These are phyloP conservation scores for Ustilago xerochloae DNA, from an alignment of 1,284 basidiomycete genomes.

Conservation along the genomic window DNA sequence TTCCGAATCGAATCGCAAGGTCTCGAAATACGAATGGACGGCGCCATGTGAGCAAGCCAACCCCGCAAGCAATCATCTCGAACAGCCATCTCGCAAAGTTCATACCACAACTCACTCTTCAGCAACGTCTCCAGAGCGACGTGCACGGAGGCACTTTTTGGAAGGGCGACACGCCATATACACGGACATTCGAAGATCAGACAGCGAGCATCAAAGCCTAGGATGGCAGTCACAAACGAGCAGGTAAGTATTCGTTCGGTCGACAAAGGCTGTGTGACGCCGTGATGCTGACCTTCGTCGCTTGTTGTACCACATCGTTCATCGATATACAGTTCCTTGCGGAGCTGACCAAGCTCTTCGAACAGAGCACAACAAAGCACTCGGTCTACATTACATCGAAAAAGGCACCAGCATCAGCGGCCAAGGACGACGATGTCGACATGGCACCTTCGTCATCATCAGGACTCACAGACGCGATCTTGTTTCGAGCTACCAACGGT, in stretches of 20 bases:
- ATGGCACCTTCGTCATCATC: conserved; percentile 44
- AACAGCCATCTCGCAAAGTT: background rate
- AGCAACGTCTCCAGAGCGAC: too few species aligned
- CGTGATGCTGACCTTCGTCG: background rate
- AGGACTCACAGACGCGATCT: conserved; percentile 26
- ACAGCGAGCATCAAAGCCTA: background rate
- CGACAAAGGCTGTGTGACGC: too few species aligned
- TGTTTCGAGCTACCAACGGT: conserved; percentile 63
- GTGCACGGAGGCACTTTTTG: too few species aligned
- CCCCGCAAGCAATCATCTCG: background rate
- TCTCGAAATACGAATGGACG: too few species aligned
- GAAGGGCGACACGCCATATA: too few species aligned
- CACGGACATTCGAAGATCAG: background rate
- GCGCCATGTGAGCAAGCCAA: background rate
- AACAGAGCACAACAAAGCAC: conserved; percentile 43
- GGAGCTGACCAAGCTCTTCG: conserved; percentile 54
- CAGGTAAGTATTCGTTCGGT: conserved; percentile 14
- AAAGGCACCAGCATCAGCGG: conserved; percentile 30
- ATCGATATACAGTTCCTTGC: conserved; percentile 50
- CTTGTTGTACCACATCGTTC: background rate
- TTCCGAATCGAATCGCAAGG: background rate
- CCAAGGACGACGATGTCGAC: conserved; percentile 30
- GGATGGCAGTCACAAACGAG: conserved; percentile 35
- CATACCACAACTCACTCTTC: too few species aligned
- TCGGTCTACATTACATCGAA: conserved; percentile 63